These are phyloP conservation scores for Stephanocyclus meneghinianus DNA, from an alignment of 352 stramenopile species.

Conservation along the genomic window DNA sequence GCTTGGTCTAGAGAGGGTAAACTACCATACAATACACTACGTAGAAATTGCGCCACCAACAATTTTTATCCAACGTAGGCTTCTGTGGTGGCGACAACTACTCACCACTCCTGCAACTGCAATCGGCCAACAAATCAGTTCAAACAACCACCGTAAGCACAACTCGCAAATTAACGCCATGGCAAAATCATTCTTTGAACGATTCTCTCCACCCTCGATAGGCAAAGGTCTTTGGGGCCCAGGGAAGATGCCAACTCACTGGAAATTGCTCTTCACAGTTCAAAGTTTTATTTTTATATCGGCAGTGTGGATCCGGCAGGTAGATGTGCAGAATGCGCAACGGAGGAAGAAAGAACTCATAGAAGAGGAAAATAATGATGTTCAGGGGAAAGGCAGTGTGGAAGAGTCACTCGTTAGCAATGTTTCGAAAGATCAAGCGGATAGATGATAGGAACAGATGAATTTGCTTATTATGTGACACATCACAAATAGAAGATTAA, in stretches of 20 bases:
- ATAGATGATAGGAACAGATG: background rate
- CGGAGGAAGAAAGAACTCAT: constrained; percentile 13
- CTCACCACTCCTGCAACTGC: too few relatives aligned
- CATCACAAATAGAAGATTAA: too few relatives aligned
- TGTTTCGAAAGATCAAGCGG: background rate
- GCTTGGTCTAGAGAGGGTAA: too few relatives aligned
- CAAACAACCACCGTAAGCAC: background rate
- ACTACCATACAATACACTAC: too few relatives aligned
- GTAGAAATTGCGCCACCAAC: too few relatives aligned
- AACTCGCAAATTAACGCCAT: constrained; percentile 2
- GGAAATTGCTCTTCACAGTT: constrained; percentile 37
- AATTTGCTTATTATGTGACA: too few relatives aligned
- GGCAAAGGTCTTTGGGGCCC: constrained; percentile 41
- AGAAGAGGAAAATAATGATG: constrained; percentile 10
- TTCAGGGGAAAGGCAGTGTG: background rate
- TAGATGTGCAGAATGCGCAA: constrained; percentile 41
- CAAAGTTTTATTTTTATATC: constrained; percentile 33
- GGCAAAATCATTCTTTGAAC: constrained; percentile 24
- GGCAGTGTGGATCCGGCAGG: constrained; percentile 25
- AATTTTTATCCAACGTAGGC: too few relatives aligned
- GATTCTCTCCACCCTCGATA: constrained; percentile 27
- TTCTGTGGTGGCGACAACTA: too few relatives aligned
- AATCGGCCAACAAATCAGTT: background rate
- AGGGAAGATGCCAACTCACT: constrained; percentile 36
- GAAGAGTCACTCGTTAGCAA: background rate